Evolutionary conservation across 306 rosid species (phyloP), one percentile per base, ranked within the genome.

Genomic region (Prinsepia uniflora): DNA sequence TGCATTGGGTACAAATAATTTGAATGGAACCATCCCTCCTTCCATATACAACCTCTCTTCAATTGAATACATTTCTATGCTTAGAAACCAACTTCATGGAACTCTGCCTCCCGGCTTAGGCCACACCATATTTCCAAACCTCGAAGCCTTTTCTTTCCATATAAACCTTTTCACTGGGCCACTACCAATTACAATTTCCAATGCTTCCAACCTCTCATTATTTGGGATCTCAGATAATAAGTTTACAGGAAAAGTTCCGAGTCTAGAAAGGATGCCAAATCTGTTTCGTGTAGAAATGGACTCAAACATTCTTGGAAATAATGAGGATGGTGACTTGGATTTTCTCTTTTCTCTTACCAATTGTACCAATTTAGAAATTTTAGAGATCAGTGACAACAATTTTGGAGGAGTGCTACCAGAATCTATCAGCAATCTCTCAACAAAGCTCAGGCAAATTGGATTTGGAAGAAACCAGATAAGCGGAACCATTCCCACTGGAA

Each of bases 181-280:
- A 40, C 17, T 81, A 20, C 82, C 85, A 20, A 4, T 9, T 60
- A 36, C 78, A 5, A 39, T 70, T 19, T 77, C 76, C 53, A 81
- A 70, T 40, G 55, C 79, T 13, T 77, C 83, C 18, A 19, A 53
- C 7, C 85, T 78, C 0, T 17, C 14, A 19, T 1, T 0, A 0
- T 49, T 77, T 57, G 0, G 9, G 11, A 47, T 77, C 63, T 40
- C 49, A 0, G 0, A 0, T 0, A 82, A 82, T 56, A 10, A 10
- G 2, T 72, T 72, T 13, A 17, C 46, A 0, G 86, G 83, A 48
- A 69, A 63, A 68, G 54, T 82, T 6, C 86, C 83, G 17, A 56
- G 49, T 53, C 13, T 73, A 6, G 55, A 57, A 39, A 15, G 60
- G 10, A 19, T 49, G 1, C 42, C 60, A 17, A 55, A 50, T 54